Evolutionary conservation across 805 yeast species (phyloP), one percentile per base, ranked within the genome.

Genomic region (Ogataea dorogensis): DNA sequence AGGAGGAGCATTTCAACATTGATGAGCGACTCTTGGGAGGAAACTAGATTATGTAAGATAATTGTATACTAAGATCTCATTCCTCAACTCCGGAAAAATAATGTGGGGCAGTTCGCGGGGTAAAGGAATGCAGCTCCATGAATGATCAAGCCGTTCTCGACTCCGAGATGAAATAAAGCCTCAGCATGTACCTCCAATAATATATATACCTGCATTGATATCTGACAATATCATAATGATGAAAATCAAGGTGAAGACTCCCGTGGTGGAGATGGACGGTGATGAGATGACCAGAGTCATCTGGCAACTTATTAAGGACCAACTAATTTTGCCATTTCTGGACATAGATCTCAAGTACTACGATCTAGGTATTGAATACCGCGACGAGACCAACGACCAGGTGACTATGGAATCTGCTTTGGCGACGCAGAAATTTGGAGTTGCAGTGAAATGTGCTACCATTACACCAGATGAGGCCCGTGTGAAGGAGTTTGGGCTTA

Each of bases 401-500:
- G 91, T 91, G 49, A 91, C 98, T 13, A 59, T 73, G 22, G 96
- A 91, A 37, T 85, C 96, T 8, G 97, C 97, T 16, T 68, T 81
- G 33, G 98, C 98, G 35, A 89, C 87, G 51, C 68, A 79, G 62
- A 76, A 88, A 64, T 82, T 86, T 63, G 85, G 86, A 36, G 98
- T 91, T 40, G 98, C 95, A 19, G 86, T 91, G 52, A 91, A 91
- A 69, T 91, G 98, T 70, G 98, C 98, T 40, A 91, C 98, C 34
- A 91, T 91, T 62, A 91, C 98, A n/a, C 97, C 98, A 6, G 95
- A 86, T 59, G 98, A 91, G 69, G 93, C 86, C 31, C 79, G 98
- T 56, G 97, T 91, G 35, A 70, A 85, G 63, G 98, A 91, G 65
- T 91, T 87, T 65, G 68, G 75, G 38, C 74, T 91, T 63, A 88